A percentile compares a stretch with the other conserved stretches of the same genome.
Evolutionary conservation across 805 yeast species (phyloP).

Genomic region (Candida rishiriensis): DNA sequence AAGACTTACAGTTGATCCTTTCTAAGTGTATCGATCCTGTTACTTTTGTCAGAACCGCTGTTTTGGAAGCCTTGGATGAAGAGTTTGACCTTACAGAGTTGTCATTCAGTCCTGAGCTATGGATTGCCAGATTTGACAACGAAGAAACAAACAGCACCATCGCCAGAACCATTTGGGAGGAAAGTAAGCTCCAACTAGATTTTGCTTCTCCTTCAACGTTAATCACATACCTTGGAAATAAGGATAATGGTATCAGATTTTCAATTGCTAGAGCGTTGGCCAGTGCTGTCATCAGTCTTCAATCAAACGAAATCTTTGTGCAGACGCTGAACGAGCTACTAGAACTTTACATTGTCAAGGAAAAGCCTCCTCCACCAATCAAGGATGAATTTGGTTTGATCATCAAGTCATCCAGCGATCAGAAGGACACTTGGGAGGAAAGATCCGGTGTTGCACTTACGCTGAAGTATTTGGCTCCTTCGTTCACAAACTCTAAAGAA

Average conservation of each 20-base stretch:
- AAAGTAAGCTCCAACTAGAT: conserved; percentile 51
- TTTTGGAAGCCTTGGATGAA: conserved; percentile 79
- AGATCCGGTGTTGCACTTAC: conserved; percentile 79
- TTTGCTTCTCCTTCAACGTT: conserved; percentile 42
- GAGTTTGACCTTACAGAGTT: conserved; percentile 61
- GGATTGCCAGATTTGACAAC: conserved; percentile 74
- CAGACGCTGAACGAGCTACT: conserved; percentile 43
- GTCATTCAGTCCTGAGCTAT: conserved; percentile 49
- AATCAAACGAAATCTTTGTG: conserved; percentile 22
- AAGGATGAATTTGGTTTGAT: conserved; percentile 78
- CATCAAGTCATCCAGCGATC: conserved; percentile 53
- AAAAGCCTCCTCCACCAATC: conserved; percentile 71
- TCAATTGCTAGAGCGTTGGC: conserved; percentile 71
- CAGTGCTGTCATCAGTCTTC: conserved; percentile 41
- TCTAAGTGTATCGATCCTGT: conserved; percentile 55
- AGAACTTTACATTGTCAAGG: conserved; percentile 51
- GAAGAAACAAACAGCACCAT: conserved; percentile 55
- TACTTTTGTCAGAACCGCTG: conserved; percentile 68
- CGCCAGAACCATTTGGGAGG: conserved; percentile 84
- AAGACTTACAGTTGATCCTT: conserved; percentile 58
- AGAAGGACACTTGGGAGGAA: conserved; percentile 77
- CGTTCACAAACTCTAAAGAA: conserved; percentile 35
- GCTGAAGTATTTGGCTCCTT: conserved; percentile 50
- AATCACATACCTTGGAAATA: conserved; percentile 44
- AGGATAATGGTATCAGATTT: conserved; percentile 63